These are phyloP conservation scores for Parathielavia hyrcaniae DNA, from an alignment of 495 filamentous ascomycete species.

Conservation along the genomic window DNA sequence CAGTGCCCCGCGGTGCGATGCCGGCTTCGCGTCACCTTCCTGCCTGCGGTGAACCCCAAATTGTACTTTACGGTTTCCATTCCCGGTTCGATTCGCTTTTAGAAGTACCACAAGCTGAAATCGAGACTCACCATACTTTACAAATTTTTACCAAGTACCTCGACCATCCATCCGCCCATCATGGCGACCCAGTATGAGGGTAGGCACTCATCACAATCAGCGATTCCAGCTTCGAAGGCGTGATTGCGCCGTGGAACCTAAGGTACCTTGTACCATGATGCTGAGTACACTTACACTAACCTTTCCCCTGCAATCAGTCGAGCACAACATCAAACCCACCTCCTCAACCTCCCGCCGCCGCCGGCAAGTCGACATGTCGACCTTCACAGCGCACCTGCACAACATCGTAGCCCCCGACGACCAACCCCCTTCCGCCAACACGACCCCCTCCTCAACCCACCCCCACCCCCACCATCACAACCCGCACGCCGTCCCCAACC, in stretches of 20 bases:
- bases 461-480: slow-evolving; percentile 44
- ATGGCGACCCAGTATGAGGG: slow-evolving; percentile 48
- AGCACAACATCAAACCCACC: slow-evolving; percentile 64
- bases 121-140: neutral
- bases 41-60: slow-evolving; percentile 11
- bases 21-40: slow-evolving; percentile 29
- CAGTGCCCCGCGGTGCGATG: slow-evolving; percentile 14
- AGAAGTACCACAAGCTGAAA: neutral
- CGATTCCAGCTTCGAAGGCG: slow-evolving; percentile 7
- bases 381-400: slow-evolving; percentile 74
- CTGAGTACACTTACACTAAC: slow-evolving; percentile 3
- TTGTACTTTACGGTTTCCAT: neutral
- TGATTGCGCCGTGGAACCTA: slow-evolving; percentile 6
- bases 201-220: slow-evolving; percentile 10
- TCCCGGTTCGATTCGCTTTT: no score
- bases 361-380: slow-evolving; percentile 76
- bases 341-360: slow-evolving; percentile 37
- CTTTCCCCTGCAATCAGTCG: slow-evolving; percentile 50
- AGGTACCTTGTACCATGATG: slow-evolving; percentile 1
- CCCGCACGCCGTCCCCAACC: slow-evolving; percentile 62
- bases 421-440: neutral
- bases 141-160: neutral
- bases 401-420: slow-evolving; percentile 50
- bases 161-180: slow-evolving; percentile 11
- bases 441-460: slow-evolving; percentile 8